phyloP scores from a whole-genome alignment of 495 filamentous ascomycete genomes.

The Aspergillus cristatus region DNA sequence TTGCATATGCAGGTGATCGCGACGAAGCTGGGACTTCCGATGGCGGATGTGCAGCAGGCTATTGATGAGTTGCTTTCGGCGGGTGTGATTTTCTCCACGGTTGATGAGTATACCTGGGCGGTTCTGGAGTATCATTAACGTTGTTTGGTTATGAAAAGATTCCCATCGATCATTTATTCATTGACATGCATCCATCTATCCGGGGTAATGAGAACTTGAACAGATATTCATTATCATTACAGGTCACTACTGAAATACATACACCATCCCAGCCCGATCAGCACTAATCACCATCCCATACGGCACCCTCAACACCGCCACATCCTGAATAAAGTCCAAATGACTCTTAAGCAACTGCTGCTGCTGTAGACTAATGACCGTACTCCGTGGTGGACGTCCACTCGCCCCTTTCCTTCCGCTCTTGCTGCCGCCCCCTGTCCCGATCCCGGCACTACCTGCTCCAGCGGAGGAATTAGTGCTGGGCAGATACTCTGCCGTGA shows the following conservation, averaged over 20 bases:
- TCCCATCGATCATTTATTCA: too few species aligned
- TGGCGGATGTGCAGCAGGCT: conserved; percentile 61
- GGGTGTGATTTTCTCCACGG: conserved; percentile 79
- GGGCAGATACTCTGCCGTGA: conserved; percentile 63
- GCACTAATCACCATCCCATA: conserved; percentile 89
- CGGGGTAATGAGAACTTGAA: too few species aligned
- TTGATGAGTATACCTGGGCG: conserved; percentile 78
- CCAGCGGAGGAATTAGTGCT: conserved; percentile 20
- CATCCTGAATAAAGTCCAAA: conserved; percentile 80
- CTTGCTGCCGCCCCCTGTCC: conserved; percentile 16
- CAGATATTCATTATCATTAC: too few species aligned
- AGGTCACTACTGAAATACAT: conserved; percentile 73
- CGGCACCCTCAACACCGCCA: conserved; percentile 76
- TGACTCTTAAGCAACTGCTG: conserved; percentile 79
- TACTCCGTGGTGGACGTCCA: conserved; percentile 57
- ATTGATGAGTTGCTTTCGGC: conserved; percentile 65
- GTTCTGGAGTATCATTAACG: conserved; percentile 59
- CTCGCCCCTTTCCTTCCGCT: conserved; percentile 27
- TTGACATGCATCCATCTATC: too few species aligned
- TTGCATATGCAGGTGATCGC: conserved; percentile 70
- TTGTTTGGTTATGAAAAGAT: too few species aligned
- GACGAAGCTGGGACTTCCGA: conserved; percentile 47
- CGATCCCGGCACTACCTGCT: conserved; percentile 19
- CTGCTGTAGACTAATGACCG: conserved; percentile 83
- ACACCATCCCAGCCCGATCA: conserved; percentile 85